Base-by-base conservation (phyloP, 148 eudicot species). In the Persicaria maculosa region DNA sequence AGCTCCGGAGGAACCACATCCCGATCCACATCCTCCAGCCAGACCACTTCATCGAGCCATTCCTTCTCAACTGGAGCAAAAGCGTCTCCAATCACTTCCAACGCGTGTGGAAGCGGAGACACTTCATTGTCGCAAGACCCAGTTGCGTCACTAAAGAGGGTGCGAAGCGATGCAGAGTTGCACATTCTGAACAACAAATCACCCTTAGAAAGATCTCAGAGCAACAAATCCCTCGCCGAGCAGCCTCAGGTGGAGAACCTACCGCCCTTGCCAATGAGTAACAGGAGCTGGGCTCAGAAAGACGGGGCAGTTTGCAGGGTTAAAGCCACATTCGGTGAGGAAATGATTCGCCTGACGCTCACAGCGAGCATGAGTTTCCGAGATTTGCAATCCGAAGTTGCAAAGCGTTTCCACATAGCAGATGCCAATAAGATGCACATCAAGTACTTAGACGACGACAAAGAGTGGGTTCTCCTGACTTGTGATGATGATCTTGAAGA, bases 401-500 rank as follows among this genome's bases (percentile, higher is more conserved):
- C 76, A 58, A 86, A 81, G 86, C 83, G 92, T 58, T 93, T 86
- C 73, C 74, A 71, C 50, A 73, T 89, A 15, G 85, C 75, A 0
- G 88, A 84, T 31, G 67, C 78, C 67, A 81, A 80, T 69, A 82
- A 72, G 68, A 74, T 91, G 62, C 83, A 82, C 57, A 68, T 91
- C 67, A 91, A 87, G 81, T 91, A 91, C 76, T 83, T 91, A 78
- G 98, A 93, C 31, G 96, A 93, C 58, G 98, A 93, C 48, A 80
- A 74, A 12, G 98, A 93, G 79, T 93, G 98, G 98, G 91, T 93
- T 73, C 93, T 93, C 45, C 77, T 93, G 77, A 90, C 96, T 10
- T 93, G 98, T 55, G 92, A 93, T 76, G 98, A 80, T 59, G 93
- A 88, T 80, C 82, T 88, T 74, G 90, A 89, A 75, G 97, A 91